Base-by-base conservation (phyloP, 2,329 filamentous ascomycete species). In the Xylariaceae sp. region DNA sequence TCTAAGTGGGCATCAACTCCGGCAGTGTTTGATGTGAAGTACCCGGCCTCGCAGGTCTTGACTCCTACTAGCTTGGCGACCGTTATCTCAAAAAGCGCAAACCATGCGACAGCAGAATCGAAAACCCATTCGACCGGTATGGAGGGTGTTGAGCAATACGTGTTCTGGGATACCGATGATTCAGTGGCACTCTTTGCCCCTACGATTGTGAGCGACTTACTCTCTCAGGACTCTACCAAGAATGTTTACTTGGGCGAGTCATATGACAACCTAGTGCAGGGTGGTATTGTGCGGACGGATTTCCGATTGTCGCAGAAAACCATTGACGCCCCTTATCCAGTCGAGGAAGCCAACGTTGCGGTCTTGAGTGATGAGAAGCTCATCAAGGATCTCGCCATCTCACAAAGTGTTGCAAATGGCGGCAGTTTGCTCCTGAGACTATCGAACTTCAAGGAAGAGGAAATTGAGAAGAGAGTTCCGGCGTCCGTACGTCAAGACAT, bases 91-190 rank as follows among this genome's bases (percentile, higher is more conserved):
- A 72, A 74, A 61, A 70, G 80, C 58, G 71, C 75, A 54, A 72
- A 70, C 67, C 81, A 83, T 63, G 37, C 62, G 57, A 87, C 87
- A 63, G 80, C 73, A 49, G 71, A 74, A 46, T 67, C 71, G 21
- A 72, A 73, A 53, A 65, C 68, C 68, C 56, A 70, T 63, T 53
- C 76, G 58, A 62, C 61, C 22, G 64, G 70, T n/a, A 69, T 77
- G 44, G 71, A 85, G 51, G 76, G 83, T 61, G 83, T 85, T 18
- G 81, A 89, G 70, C 88, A 97, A 72, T 97, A 94, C 75, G 86
- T 86, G 12, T 96, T 99, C 80, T 97, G 92, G 91, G 89, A 96
- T 63, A 70, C 88, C 39, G 92, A 96, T 67, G 81, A 85, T 69
- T 91, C 91, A 26, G 72, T 77, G 1, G 80, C 86, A 48, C 78